Evolutionary conservation across 306 rosid species (phyloP).

Genomic region (Malus sieversii): DNA sequence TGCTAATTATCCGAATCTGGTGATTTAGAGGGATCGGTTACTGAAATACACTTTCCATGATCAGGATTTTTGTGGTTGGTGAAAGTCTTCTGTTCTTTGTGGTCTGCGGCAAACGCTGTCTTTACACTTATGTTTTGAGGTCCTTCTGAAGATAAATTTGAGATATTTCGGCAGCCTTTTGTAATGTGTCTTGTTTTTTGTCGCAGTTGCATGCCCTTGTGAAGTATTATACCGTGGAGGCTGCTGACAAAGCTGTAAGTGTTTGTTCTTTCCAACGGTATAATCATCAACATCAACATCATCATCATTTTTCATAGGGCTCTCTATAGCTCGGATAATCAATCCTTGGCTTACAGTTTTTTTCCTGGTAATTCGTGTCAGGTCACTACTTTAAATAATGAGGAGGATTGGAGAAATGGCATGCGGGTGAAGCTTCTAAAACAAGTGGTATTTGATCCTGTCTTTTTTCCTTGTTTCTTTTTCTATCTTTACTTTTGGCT

Average conservation of each 20-base stretch:
- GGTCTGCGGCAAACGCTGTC: not conserved
- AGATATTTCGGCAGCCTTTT: not conserved
- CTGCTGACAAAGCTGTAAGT: constrained; percentile 96
- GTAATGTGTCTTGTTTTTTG: not conserved
- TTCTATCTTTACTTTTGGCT: not conserved
- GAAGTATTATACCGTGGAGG: constrained; percentile 81
- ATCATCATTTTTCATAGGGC: not conserved
- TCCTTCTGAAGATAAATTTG: not conserved
- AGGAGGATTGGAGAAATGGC: constrained; percentile 93
- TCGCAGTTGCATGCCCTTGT: constrained; percentile 78
- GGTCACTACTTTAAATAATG: constrained; percentile 73
- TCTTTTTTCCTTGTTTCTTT: not conserved
- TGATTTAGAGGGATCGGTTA: not conserved
- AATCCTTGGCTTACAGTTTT: constrained; percentile 4
- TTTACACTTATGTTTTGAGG: too few relatives aligned
- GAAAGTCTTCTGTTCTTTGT: not conserved
- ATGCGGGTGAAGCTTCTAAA: constrained; percentile 85
- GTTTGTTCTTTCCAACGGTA: not conserved
- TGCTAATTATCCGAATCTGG: not conserved
- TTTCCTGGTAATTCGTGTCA: constrained; percentile 20
- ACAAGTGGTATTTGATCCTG: constrained; percentile 39
- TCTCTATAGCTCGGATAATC: constrained; percentile 7
- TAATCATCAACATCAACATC: not conserved
- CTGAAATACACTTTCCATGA: not conserved
- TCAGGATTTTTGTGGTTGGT: not conserved